phyloP scores from a whole-genome alignment of 768 basidiomycete genomes.

The Nidularia sp. region DNA sequence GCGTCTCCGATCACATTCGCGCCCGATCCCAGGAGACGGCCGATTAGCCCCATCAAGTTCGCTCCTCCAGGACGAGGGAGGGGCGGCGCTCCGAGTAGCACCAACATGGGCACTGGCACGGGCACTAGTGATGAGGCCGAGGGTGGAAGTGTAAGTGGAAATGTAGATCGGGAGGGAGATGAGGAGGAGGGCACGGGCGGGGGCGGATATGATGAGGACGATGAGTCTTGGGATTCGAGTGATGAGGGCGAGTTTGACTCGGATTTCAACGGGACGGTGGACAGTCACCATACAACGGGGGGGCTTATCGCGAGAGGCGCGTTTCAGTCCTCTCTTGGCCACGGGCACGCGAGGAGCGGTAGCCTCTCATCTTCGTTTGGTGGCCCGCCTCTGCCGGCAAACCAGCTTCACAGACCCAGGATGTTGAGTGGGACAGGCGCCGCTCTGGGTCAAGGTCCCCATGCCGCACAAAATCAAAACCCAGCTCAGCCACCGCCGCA shows the following conservation, averaged over 20 bases:
- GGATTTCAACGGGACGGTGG: not conserved
- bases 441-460: not conserved
- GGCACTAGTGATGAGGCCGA: constrained; percentile 9
- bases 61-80: constrained; percentile 16
- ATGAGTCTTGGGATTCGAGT: constrained; percentile 4
- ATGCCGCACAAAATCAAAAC: not conserved
- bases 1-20: constrained; percentile 73
- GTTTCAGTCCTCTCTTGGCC: not conserved
- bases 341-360: not conserved
- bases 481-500: not conserved
- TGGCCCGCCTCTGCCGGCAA: not conserved
- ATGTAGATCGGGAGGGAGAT: constrained; percentile 5
- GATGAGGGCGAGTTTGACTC: not conserved
- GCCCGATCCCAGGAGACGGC: constrained; percentile 32
- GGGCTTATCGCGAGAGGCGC: not conserved
- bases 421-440: not conserved
- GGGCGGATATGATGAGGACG: constrained; percentile 18
- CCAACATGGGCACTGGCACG: constrained; percentile 2
- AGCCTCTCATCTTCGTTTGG: not conserved
- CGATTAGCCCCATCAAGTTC: constrained; percentile 41
- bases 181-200: constrained; percentile 8
- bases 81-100: constrained; percentile 5
- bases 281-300: not conserved
- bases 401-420: not conserved
- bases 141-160: not conserved